Conservation (phyloP, 2,329 filamentous ascomycete genomes). For the Apiospora hydei region DNA sequence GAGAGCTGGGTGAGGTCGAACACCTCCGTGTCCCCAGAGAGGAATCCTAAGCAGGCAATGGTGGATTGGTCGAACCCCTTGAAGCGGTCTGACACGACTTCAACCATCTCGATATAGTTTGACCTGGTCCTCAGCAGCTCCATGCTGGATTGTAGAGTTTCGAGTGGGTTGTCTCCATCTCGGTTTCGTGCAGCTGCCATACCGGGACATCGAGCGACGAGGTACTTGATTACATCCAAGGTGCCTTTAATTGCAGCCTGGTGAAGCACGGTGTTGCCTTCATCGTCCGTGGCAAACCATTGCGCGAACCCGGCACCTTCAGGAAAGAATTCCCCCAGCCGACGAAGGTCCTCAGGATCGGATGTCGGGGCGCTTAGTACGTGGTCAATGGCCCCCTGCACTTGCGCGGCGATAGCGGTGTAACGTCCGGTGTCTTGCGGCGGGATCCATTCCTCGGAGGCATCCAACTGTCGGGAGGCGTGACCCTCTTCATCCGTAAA, state of each 20-base stretch:
- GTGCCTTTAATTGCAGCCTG: neutral
- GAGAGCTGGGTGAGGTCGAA: neutral
- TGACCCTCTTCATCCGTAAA: conserved; percentile 37
- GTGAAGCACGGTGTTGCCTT: neutral
- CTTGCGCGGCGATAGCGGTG: neutral
- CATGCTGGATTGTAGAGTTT: neutral
- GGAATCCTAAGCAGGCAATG: neutral
- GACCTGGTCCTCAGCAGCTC: neutral
- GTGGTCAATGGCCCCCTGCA: neutral
- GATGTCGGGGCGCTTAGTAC: neutral
- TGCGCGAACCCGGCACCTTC: neutral
- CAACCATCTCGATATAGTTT: neutral
- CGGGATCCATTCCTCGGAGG: neutral
- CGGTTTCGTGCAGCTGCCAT: neutral
- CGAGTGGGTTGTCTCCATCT: neutral
- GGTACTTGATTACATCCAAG: neutral
- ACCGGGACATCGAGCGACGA: neutral
- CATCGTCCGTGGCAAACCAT: neutral
- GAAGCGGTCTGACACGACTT: neutral
- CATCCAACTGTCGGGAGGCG: conserved; percentile 33
- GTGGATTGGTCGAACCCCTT: neutral
- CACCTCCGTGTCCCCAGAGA: neutral
- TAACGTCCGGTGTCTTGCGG: neutral
- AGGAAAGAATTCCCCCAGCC: neutral
- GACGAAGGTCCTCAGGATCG: neutral